A percentile compares a stretch with the other conserved stretches of the same genome.
These are phyloP conservation scores for Acephala macrosclerotiorum DNA, from an alignment of 2,329 filamentous ascomycete genomes.

Conservation along the genomic window DNA sequence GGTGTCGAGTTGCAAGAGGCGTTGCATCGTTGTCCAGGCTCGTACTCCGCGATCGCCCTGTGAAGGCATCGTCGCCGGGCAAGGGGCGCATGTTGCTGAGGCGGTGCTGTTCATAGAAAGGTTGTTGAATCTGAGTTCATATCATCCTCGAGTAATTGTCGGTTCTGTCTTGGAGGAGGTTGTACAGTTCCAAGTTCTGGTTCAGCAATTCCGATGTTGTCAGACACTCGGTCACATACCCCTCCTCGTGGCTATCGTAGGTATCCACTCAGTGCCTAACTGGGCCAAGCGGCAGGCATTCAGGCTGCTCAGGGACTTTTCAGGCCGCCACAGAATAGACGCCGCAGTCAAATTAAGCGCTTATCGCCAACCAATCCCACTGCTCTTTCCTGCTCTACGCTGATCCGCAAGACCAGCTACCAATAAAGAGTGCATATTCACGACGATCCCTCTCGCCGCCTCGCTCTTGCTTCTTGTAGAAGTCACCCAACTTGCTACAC, in stretches of 20 bases:
- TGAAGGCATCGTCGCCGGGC: slow-evolving; percentile 52
- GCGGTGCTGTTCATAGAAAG: slow-evolving; percentile 3
- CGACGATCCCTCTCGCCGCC: slow-evolving; percentile 24
- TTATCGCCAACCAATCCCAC: slow-evolving; percentile 11
- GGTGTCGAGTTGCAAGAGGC: slow-evolving; percentile 45
- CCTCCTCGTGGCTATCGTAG: slow-evolving; percentile 9
- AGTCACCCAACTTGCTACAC: slow-evolving; percentile 23
- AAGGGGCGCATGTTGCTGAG: slow-evolving; percentile 52
- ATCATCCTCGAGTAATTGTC: slow-evolving; percentile 25
- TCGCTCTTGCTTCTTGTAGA: slow-evolving; percentile 18
- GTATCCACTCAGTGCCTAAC: slow-evolving; percentile 1
- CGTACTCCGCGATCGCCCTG: slow-evolving; percentile 48
- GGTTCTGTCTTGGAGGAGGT: not conserved
- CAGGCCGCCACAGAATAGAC: slow-evolving; percentile 6
- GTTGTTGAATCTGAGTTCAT: slow-evolving; percentile 18
- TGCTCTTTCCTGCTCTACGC: slow-evolving; percentile 7
- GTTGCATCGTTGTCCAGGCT: slow-evolving; percentile 48
- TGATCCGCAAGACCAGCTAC: not conserved
- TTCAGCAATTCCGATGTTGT: slow-evolving; percentile 18
- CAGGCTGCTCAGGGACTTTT: not conserved
- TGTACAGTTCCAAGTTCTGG: slow-evolving; percentile 13
- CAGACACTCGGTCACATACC: slow-evolving; percentile 22
- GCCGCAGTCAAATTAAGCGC: slow-evolving; percentile 6
- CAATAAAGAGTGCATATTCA: slow-evolving; percentile 3
- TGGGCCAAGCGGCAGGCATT: too few species aligned